A percentile compares a stretch with the other conserved stretches of the same genome.
Evolutionary conservation across 352 stramenopile genomes (phyloP).

Genomic region (Pythium sp.): DNA sequence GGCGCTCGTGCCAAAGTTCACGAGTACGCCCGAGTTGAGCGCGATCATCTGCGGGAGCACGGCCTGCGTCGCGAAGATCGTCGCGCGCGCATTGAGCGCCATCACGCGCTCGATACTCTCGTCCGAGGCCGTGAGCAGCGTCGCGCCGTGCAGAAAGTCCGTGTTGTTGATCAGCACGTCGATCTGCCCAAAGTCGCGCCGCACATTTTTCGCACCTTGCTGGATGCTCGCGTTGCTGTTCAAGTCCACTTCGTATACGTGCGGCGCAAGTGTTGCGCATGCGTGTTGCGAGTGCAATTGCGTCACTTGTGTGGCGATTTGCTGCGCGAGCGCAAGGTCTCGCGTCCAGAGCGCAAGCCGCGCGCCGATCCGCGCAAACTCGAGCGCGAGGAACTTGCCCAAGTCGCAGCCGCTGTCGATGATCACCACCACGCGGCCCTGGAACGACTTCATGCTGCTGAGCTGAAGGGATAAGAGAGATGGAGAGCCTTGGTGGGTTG

Average conservation of each 20-base stretch:
- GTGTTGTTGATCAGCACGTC: conserved; percentile 54
- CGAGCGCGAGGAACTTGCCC: conserved; percentile 26
- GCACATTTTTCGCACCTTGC: conserved; percentile 7
- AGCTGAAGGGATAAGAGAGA: not conserved
- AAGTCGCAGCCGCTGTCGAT: conserved; percentile 30
- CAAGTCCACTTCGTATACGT: conserved; percentile 22
- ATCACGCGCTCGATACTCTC: conserved; percentile 26
- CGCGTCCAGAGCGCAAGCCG: conserved; percentile 19
- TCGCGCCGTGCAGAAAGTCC: conserved; percentile 38
- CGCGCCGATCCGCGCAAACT: conserved; percentile 24
- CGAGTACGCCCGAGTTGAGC: conserved; percentile 25
- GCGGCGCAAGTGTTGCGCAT: not conserved
- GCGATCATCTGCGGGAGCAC: conserved; percentile 45
- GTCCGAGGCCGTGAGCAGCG: conserved; percentile 28
- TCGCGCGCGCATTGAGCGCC: conserved; percentile 34
- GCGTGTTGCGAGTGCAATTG: not conserved
- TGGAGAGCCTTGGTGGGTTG: not conserved
- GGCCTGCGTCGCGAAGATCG: conserved; percentile 40
- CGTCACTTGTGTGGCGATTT: not conserved
- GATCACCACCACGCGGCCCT: conserved; percentile 36
- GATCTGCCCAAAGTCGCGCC: conserved; percentile 19
- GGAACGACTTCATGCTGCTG: conserved; percentile 17
- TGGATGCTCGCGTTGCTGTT: conserved; percentile 19
- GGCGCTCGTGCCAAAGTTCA: conserved; percentile 36
- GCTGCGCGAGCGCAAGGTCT: conserved; percentile 7